Evolutionary conservation across 306 rosid genomes (phyloP), one percentile per base, ranked within the genome.

Genomic region (Cicer pinnatifidum): DNA sequence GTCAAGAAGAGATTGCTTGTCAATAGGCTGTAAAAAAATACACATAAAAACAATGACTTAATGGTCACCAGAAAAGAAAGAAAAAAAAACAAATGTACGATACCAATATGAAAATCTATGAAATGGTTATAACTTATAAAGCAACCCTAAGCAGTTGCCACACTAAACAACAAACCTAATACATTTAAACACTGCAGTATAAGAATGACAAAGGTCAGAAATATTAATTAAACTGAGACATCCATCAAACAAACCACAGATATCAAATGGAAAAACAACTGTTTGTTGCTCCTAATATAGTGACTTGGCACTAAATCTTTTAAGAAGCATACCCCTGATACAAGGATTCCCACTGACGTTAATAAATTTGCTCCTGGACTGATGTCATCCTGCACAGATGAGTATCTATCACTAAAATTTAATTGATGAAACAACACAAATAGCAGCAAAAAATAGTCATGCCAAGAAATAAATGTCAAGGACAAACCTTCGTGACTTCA

Each of bases 1-100:
- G 86, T 92, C 99, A 43, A 95, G 99, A 82, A 95, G 93, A 80
- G 97, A 95, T 84, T 92, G 97, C 77, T 95, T 95, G 87, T 92
- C 99, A 67, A 90, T 82, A 63, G 97, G 97, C 99, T 95, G 96
- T 86, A 85, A 80, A 58, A 43, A 52, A 38, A 75, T 39, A 56
- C 15, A 67, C 66, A 51, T 38, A 64, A 53, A 51, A 70, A 35
- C 75, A 57, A 76, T 44, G 11, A 52, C 47, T 81, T 70, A 71
- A 71, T 66, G 54, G 69, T 60, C 47, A 12, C 28, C 48, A 59
- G 44, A 65, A 69, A n/a, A 63, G 15, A 70, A 47, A 59, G 44
- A 65, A 64, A n/a, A 63, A 20, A 70, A 33, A 17, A 33, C 54
- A 50, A 54, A 71, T 47, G 50, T 43, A 58, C 23, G 16, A 28